A percentile compares a stretch with the other conserved stretches of the same genome.
Evolutionary conservation across 257 asterid genomes (phyloP).

Genomic region (Haberlea rhodopensis): DNA sequence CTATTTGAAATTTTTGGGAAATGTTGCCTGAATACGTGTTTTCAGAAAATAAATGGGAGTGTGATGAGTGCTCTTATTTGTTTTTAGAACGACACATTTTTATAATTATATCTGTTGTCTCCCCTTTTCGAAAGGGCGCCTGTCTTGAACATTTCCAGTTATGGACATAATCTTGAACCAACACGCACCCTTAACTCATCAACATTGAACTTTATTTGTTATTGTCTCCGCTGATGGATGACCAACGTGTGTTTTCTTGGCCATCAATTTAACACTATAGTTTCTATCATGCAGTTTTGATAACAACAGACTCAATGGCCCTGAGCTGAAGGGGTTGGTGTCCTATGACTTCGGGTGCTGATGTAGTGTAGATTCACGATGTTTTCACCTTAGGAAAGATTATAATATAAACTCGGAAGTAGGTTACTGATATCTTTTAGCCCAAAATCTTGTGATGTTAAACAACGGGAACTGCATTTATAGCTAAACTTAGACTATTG

Average conservation of each 20-base stretch:
- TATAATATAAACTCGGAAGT: neutral
- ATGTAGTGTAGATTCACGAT: conserved; percentile 17
- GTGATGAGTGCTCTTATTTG: no score
- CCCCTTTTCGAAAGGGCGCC: no score
- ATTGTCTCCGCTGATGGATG: neutral
- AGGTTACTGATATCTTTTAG: neutral
- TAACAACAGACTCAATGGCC: conserved; percentile 73
- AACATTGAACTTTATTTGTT: neutral
- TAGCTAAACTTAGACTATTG: neutral
- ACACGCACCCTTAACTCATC: no score
- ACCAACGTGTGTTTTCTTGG: neutral
- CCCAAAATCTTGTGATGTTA: neutral
- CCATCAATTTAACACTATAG: neutral
- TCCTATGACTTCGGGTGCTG: conserved; percentile 84
- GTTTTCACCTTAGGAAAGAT: neutral
- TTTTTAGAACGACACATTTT: no score
- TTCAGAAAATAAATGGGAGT: neutral
- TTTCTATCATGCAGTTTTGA: conserved; percentile 44
- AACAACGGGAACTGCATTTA: neutral
- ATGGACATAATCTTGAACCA: no score
- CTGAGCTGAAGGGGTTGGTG: conserved; percentile 85
- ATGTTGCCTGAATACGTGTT: neutral
- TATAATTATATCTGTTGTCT: no score
- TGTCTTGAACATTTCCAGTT: no score
- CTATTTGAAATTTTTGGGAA: neutral